Evolutionary conservation across 1,284 basidiomycete species (phyloP), one percentile per base, ranked within the genome.

Genomic region (Tremellales sp.): DNA sequence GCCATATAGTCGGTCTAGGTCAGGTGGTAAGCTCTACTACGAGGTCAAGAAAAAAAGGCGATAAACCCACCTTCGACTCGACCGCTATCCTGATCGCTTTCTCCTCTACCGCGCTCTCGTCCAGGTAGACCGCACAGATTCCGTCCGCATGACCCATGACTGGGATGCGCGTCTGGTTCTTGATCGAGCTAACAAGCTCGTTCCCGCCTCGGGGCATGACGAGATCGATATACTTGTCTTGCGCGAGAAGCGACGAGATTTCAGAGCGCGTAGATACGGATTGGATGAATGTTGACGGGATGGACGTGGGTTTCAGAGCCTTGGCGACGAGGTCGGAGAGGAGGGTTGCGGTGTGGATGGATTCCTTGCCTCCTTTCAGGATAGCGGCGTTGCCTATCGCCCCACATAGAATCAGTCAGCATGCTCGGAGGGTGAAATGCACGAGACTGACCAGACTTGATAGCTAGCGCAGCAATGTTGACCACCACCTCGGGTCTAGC

Each of bases 81-180:
- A 95, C 75, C 0, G 86, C 81, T 7, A 97, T 79, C 13, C 89
- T 78, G 28, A 86, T 74, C 0, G 91, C 87, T 69, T 91, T 95
- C 39, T 81, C 78, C 35, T 76, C 60, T 57, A 86, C 80, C 0
- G 93, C 94, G 29, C 79, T 78, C 56, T 86, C 81, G 70, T 99
- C 94, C 3, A 98, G 74, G 70, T 86, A 97, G 1, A 93, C 83
- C 5, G 84, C 80, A 69, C 94, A 98, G 8, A 97, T 75, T 0
- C 94, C 94, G 70, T 98, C 94, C 4, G 95, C 94, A 65, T 99
- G 95, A 1, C 95, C 95, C 92, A 98, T 97, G 37, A 99, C 95
- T 1, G 95, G 86, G 55, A 99, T 97, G 46, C 86, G 79, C 0
- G 94, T 95, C 53, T 79, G 82, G 51, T 88, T 85, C 70, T 97